phyloP scores from a whole-genome alignment of 202 grass and related monocot species.

The Carex arenaria region DNA sequence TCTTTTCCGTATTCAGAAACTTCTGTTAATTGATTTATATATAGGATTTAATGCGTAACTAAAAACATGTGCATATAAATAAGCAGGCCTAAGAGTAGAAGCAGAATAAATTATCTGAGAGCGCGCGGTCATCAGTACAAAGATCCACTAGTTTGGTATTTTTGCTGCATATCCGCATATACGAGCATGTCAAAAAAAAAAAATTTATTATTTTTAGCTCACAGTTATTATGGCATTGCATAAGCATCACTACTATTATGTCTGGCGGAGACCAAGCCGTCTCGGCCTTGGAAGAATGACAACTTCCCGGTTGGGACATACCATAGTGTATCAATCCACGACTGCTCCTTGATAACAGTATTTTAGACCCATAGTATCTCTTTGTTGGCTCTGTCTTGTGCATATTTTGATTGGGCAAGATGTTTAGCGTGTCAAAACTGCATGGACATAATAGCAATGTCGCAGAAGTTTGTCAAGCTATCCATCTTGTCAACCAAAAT shows the following conservation, averaged over 20 bases:
- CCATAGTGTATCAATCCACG: neutral
- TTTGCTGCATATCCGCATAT: too few relatives aligned
- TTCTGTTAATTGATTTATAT: too few relatives aligned
- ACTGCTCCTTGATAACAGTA: neutral
- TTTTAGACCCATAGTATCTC: neutral
- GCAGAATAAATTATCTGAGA: too few relatives aligned
- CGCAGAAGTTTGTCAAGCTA: neutral
- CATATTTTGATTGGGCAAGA: neutral
- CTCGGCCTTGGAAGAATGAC: constrained; percentile 9
- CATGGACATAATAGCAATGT: neutral
- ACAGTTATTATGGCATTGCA: too few relatives aligned
- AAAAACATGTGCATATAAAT: too few relatives aligned
- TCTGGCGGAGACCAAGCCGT: neutral
- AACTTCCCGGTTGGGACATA: neutral
- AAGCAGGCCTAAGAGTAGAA: too few relatives aligned
- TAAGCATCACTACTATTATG: neutral
- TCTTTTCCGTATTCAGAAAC: too few relatives aligned
- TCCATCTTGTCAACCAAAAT: neutral
- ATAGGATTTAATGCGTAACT: too few relatives aligned
- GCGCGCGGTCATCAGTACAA: too few relatives aligned
- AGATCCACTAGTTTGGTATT: too few relatives aligned
- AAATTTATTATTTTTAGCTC: too few relatives aligned
- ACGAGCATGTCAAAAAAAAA: too few relatives aligned
- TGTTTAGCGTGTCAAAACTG: neutral
- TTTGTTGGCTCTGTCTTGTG: neutral